Conservation (phyloP, 2,329 filamentous ascomycete genomes). For the Beauveria australis region DNA sequence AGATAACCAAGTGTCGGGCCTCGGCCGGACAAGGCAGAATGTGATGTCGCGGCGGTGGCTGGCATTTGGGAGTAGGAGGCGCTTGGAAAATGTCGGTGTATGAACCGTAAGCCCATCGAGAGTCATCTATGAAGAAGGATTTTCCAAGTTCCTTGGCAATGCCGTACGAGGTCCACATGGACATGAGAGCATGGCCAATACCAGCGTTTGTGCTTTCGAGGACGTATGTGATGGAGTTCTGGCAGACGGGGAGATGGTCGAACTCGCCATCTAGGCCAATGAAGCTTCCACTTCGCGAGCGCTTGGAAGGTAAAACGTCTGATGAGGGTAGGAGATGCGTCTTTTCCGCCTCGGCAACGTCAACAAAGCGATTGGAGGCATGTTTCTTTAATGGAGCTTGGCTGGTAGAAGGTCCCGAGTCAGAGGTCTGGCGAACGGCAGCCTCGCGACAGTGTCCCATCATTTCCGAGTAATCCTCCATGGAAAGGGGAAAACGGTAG, state of each 20-base stretch:
- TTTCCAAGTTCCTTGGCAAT: slow-evolving; percentile 66
- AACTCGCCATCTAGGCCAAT: slow-evolving; percentile 39
- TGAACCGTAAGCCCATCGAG: slow-evolving; percentile 71
- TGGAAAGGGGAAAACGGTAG: slow-evolving; percentile 57
- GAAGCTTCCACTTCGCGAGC: slow-evolving; percentile 34
- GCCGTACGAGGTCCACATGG: slow-evolving; percentile 77
- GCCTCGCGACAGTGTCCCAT: slow-evolving; percentile 60
- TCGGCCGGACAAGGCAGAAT: slow-evolving; percentile 73
- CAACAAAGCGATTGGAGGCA: slow-evolving; percentile 60
- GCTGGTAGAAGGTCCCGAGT: slow-evolving; percentile 31
- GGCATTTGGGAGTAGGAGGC: slow-evolving; percentile 57
- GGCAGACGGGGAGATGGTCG: slow-evolving; percentile 50
- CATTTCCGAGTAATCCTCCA: slow-evolving; percentile 60
- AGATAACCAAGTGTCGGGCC: slow-evolving; percentile 67
- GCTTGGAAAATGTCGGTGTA: slow-evolving; percentile 65
- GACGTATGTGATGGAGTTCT: slow-evolving; percentile 66
- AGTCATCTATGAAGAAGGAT: slow-evolving; percentile 78
- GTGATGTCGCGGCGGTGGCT: slow-evolving; percentile 63
- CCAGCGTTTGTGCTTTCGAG: slow-evolving; percentile 67
- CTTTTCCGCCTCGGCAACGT: slow-evolving; percentile 63
- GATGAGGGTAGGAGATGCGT: slow-evolving; percentile 49
- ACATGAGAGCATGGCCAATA: slow-evolving; percentile 67
- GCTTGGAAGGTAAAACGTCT: slow-evolving; percentile 28
- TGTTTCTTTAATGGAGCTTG: slow-evolving; percentile 36
- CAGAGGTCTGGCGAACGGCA: slow-evolving; percentile 46